phyloP scores from a whole-genome alignment of 2,329 filamentous ascomycete genomes.

The Cladophialophora yegresii region DNA sequence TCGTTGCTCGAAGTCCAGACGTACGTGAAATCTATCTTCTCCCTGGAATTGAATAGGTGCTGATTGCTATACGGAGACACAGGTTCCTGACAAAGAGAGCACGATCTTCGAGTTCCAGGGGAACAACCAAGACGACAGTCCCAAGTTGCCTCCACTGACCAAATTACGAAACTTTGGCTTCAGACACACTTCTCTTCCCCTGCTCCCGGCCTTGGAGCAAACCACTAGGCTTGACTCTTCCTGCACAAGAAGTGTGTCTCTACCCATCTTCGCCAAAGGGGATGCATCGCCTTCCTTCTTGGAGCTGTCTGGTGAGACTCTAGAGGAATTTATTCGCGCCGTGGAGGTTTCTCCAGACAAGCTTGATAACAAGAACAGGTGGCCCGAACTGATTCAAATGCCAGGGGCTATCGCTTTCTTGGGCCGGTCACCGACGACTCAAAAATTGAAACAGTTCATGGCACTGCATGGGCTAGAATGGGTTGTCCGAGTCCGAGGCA shows the following conservation, averaged over 20 bases:
- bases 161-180: neutral
- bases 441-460: slow-evolving; percentile 5
- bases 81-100: neutral
- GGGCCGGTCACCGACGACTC: neutral
- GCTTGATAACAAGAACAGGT: neutral
- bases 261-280: neutral
- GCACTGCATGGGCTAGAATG: slow-evolving; percentile 1
- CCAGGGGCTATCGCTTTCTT: neutral
- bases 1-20: neutral
- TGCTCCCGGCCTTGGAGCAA: neutral
- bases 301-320: neutral
- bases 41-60: neutral
- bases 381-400: neutral
- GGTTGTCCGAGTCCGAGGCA: slow-evolving; percentile 9
- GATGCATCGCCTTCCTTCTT: neutral
- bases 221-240: neutral
- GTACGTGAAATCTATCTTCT: neutral
- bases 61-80: neutral
- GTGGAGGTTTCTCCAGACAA: slow-evolving; percentile 7
- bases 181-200: neutral
- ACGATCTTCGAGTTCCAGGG: neutral
- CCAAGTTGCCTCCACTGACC: neutral
- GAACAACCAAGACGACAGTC: neutral
- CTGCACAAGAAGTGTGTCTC: neutral
- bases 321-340: slow-evolving; percentile 5